phyloP scores from a whole-genome alignment of 257 asterid species.

The Salvia rosmarinus region DNA sequence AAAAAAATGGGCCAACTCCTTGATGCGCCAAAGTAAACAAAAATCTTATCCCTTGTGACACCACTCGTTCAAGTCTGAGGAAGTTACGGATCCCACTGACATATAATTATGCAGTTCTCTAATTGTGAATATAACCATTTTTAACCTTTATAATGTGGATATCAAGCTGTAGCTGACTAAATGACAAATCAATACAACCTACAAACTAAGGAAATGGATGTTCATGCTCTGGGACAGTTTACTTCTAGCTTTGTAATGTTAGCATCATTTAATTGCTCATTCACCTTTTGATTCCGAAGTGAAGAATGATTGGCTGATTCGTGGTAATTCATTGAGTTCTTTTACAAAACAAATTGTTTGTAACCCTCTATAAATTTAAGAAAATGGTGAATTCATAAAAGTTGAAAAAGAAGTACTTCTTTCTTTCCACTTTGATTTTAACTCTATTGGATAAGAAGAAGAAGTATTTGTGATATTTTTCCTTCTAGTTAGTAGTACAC shows the following conservation, averaged over 20 bases:
- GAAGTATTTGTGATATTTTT: neutral
- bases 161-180: conserved; percentile 2
- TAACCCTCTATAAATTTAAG: neutral
- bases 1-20: conserved; percentile 12
- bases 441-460: neutral
- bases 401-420: neutral
- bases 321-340: neutral
- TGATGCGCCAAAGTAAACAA: neutral
- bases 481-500: neutral
- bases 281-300: neutral
- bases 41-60: neutral
- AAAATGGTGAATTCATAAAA: neutral
- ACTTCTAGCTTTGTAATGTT: conserved; percentile 8
- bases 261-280: conserved; percentile 2
- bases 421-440: neutral
- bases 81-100: neutral
- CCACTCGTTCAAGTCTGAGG: neutral
- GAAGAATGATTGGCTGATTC: neutral
- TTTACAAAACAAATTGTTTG: neutral
- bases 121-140: conserved; percentile 1
- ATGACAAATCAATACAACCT: neutral
- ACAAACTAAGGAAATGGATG: neutral
- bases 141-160: neutral
- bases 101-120: neutral
- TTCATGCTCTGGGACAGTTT: neutral